Percentiles rank a stretch among this genome's conserved stretches.
Conservation (phyloP, 179 eudicot species). For the Beta corolliflora region DNA sequence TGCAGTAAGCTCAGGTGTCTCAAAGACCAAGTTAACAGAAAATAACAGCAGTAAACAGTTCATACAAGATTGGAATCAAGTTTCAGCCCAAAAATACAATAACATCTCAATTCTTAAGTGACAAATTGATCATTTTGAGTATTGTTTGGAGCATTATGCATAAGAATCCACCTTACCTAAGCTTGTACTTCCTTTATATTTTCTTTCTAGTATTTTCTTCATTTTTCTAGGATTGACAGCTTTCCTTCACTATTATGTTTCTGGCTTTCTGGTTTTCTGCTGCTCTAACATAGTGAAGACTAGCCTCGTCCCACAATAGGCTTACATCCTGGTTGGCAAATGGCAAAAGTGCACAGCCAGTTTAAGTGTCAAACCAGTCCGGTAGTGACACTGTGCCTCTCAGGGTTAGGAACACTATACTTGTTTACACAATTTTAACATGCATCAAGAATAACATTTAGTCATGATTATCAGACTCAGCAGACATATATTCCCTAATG, state of each 20-base stretch:
- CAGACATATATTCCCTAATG: not conserved
- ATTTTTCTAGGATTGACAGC: no score
- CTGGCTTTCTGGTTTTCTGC: no score
- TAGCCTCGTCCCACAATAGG: no score
- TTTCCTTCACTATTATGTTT: no score
- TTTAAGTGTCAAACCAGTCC: no score
- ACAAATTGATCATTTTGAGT: not conserved
- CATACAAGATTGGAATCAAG: not conserved
- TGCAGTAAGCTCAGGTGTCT: not conserved
- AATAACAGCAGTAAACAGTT: not conserved
- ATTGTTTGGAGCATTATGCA: not conserved
- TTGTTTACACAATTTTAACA: not conserved
- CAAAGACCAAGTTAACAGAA: not conserved
- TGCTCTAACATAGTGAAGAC: no score
- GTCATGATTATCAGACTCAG: not conserved
- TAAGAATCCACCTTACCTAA: no score
- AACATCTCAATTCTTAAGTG: not conserved
- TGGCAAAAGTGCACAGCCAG: no score
- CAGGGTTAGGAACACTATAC: not conserved
- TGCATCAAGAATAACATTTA: not conserved
- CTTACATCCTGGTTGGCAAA: no score
- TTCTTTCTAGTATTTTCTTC: no score
- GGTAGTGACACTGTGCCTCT: not conserved
- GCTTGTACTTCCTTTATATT: no score
- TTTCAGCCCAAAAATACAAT: not conserved